Percentiles rank a stretch among this genome's conserved stretches.
phyloP scores from a whole-genome alignment of 495 filamentous ascomycete genomes.

The Hypoxylon intermedium region DNA sequence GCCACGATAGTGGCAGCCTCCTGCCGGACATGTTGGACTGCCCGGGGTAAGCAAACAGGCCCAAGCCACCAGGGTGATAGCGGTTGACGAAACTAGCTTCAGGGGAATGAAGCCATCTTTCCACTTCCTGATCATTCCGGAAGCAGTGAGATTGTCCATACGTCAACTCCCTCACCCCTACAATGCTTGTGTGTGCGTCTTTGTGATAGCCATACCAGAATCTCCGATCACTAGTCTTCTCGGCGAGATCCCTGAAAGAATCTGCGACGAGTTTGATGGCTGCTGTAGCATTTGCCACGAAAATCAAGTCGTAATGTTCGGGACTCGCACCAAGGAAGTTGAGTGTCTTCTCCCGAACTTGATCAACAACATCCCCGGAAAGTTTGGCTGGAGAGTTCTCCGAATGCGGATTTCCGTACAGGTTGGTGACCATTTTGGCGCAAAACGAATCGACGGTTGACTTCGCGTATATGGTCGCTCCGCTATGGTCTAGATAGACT shows the following conservation, averaged over 20 bases:
- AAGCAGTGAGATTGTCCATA: constrained; percentile 66
- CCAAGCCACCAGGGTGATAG: constrained; percentile 44
- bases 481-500: constrained; percentile 78
- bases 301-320: constrained; percentile 71
- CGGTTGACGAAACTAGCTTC: constrained; percentile 37
- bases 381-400: constrained; percentile 68
- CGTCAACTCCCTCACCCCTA: constrained; percentile 71
- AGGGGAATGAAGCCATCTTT: constrained; percentile 64
- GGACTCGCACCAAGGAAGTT: constrained; percentile 68
- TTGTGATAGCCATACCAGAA: constrained; percentile 81
- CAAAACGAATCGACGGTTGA: constrained; percentile 67
- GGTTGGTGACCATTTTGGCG: constrained; percentile 59
- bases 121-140: constrained; percentile 67
- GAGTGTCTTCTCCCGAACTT: constrained; percentile 63
- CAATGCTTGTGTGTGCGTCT: constrained; percentile 76
- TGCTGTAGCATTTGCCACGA: constrained; percentile 73
- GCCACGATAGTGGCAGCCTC: constrained; percentile 69
- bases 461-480: constrained; percentile 73
- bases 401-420: constrained; percentile 82
- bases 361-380: constrained; percentile 66
- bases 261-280: constrained; percentile 75
- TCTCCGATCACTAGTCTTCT: constrained; percentile 46
- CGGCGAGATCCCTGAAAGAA: constrained; percentile 63
- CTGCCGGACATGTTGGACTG: constrained; percentile 83
- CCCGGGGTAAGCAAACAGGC: constrained; percentile 77